Percentiles rank a stretch among this genome's conserved stretches.
Conservation (phyloP, 2,329 filamentous ascomycete genomes). For the Alternaria atra region DNA sequence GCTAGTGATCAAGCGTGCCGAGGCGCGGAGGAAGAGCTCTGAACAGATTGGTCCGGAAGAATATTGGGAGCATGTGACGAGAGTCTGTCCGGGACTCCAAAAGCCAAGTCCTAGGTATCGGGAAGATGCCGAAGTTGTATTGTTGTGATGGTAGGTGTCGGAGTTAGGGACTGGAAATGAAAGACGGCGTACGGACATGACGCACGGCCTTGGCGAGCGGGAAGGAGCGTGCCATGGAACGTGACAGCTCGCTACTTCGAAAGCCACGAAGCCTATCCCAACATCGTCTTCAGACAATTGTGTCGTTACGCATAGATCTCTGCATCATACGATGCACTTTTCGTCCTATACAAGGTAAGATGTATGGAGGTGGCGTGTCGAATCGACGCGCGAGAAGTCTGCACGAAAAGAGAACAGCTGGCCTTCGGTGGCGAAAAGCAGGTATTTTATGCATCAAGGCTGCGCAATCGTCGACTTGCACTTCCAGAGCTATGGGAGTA, state of each 20-base stretch:
- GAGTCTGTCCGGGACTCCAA: background rate
- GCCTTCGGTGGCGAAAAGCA: background rate
- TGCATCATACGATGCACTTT: background rate
- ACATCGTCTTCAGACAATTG: constrained; percentile 6
- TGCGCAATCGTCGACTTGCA: background rate
- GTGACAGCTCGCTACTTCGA: background rate
- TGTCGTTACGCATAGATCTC: background rate
- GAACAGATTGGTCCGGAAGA: constrained; percentile 19
- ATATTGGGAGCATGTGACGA: constrained; percentile 11
- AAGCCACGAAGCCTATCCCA: constrained; percentile 16
- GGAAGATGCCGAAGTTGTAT: background rate
- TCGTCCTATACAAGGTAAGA: background rate
- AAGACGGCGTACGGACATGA: constrained; percentile 1
- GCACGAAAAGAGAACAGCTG: background rate
- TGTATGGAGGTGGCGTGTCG: background rate
- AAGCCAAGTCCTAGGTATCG: constrained; percentile 12
- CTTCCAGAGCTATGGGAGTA: background rate
- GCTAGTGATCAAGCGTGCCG: constrained; percentile 4
- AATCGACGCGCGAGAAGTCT: background rate
- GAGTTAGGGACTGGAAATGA: background rate
- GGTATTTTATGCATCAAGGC: background rate
- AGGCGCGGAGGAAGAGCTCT: constrained; percentile 8
- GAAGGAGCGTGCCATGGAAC: constrained; percentile 18
- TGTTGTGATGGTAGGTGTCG: background rate
- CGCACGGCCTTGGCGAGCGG: constrained; percentile 7